phyloP scores from a whole-genome alignment of 306 rosid genomes.

The Styphnolobium japonicum region DNA sequence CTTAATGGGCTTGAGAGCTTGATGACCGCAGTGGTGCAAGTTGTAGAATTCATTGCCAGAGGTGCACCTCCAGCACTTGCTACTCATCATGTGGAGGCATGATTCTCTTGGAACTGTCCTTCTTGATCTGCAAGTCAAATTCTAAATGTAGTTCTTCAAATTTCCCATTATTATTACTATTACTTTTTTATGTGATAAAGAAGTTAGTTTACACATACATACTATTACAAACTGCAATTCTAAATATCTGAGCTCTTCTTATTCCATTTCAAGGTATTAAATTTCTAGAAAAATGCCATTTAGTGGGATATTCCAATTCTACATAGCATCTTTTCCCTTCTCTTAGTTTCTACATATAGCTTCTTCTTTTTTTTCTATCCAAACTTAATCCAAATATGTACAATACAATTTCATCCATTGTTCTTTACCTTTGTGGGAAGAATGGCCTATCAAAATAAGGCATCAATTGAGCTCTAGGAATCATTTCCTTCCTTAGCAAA shows the following conservation, averaged over 20 bases:
- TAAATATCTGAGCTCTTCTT: background rate
- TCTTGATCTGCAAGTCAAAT: conserved; percentile 57
- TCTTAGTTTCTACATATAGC: background rate
- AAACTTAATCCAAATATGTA: background rate
- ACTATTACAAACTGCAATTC: background rate
- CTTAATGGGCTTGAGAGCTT: conserved; percentile 56
- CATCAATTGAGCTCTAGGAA: conserved; percentile 97
- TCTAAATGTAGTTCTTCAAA: background rate
- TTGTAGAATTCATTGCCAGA: conserved; percentile 46
- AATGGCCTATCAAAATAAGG: conserved; percentile 90
- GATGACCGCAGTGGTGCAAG: conserved; percentile 47
- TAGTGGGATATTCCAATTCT: background rate
- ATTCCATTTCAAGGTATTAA: background rate
- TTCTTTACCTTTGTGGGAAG: conserved; percentile 75
- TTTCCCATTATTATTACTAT: background rate
- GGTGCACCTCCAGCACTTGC: conserved; percentile 49
- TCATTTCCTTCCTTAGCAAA: conserved; percentile 85
- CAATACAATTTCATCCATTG: background rate
- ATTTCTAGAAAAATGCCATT: background rate
- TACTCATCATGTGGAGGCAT: conserved; percentile 50
- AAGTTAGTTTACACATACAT: background rate
- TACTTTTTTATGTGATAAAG: too few species aligned
- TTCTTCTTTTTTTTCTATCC: background rate
- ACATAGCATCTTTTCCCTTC: background rate
- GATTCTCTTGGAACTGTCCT: conserved; percentile 79